Base-by-base conservation (phyloP, 163 green algal species). In the Scenedesmus sp. region DNA sequence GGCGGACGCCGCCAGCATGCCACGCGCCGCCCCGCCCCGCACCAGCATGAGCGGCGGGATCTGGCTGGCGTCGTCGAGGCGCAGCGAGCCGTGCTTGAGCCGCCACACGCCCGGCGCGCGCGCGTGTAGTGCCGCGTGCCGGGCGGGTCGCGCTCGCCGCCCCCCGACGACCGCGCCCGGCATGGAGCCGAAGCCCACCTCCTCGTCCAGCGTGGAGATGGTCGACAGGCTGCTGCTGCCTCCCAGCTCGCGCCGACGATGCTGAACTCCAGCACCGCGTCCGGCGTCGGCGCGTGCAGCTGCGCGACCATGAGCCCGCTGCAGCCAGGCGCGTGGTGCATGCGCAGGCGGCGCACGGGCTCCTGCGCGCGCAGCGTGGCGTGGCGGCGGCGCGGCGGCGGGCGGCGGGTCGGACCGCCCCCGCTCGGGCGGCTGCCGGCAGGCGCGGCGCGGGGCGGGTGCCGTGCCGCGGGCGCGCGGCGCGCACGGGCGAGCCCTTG, bases 21-120 rank as follows among this genome's bases (percentile, higher is more conserved):
- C n/a, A n/a, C n/a, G n/a, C n/a, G n/a, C n/a, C n/a, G n/a, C n/a
- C n/a, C n/a, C n/a, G n/a, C 39, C 2, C 33, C 60, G 65, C 39
- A 77, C 69, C 69, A 77, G 69, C 69, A 77, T 77, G 34, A 77
- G 53, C 31, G 69, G 69, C 28, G 53, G 33, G 33, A 77, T 51
- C 53, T 65, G 69, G 34, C 69, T 66, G 20, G 69, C 48, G 7
- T 56, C 31, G 18, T 77, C 69, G 33, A 66, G n/a, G 2, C 9
- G 2, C 69, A 77, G 69, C 20, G 48, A 42, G 22, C 53, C 53
- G 2, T 24, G 51, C 36, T 54, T 26, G 33, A 77, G 29, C 51
- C 69, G 42, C 69, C 69, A 77, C 6, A 42, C 17, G 0, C 69
- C 69, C 6, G 69, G 31, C 3, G n/a, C 15, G n/a, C 51, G 4